Conservation (phyloP, 106 monocot genomes). For the Dioscorea dumetorum region DNA sequence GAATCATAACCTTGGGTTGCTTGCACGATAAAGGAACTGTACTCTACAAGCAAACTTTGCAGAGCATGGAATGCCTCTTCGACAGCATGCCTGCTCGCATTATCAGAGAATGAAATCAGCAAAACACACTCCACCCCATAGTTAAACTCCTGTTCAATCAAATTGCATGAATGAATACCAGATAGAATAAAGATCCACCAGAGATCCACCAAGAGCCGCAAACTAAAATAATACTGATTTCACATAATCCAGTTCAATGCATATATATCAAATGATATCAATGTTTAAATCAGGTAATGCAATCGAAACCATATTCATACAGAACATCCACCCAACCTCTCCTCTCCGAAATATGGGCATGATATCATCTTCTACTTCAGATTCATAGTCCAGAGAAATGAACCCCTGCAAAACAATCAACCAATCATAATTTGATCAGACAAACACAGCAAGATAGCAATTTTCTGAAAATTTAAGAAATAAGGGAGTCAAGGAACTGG, state of each 20-base stretch:
- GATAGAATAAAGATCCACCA: background rate
- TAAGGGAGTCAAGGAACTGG: constrained; percentile 19
- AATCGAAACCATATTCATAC: background rate
- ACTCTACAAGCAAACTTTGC: constrained; percentile 33
- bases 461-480: background rate
- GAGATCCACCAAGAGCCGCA: background rate
- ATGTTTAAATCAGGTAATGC: background rate
- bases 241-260: background rate
- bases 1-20: constrained; percentile 77
- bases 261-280: background rate
- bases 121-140: constrained; percentile 74
- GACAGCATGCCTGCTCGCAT: constrained; percentile 32
- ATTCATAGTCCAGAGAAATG: constrained; percentile 75
- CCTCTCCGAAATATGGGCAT: constrained; percentile 86
- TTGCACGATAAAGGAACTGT: constrained; percentile 57
- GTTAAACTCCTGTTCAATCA: constrained; percentile 65
- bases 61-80: constrained; percentile 63
- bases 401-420: constrained; percentile 38
- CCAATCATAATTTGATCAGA: background rate
- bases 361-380: constrained; percentile 97
- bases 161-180: background rate
- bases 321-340: constrained; percentile 49
- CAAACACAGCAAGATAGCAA: background rate
- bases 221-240: background rate
- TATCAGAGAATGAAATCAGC: constrained; percentile 45